phyloP scores from a whole-genome alignment of 2,329 filamentous ascomycete genomes.

The Microdochium bolleyi region DNA sequence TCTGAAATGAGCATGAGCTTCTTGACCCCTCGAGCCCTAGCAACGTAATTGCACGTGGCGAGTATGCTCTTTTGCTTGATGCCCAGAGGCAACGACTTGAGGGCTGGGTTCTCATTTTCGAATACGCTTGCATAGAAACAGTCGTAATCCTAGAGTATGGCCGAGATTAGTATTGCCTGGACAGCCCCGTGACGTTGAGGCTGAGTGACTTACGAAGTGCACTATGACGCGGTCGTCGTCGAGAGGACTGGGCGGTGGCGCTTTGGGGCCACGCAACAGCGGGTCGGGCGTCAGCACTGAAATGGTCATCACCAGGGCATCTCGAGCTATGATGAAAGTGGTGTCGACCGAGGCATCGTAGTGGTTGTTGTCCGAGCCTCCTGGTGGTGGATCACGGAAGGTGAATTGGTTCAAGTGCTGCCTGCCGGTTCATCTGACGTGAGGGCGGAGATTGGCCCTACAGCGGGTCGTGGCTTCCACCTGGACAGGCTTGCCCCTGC shows the following conservation, averaged over 20 bases:
- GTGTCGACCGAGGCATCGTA: neutral
- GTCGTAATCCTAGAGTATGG: constrained; percentile 57
- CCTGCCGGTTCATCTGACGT: neutral
- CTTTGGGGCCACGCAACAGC: neutral
- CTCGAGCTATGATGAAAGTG: neutral
- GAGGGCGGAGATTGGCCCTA: neutral
- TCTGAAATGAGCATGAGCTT: constrained; percentile 85
- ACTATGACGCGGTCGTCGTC: constrained; percentile 62
- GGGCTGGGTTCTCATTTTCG: constrained; percentile 67
- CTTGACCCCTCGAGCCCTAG: constrained; percentile 60
- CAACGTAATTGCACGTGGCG: constrained; percentile 91
- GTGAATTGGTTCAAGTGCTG: neutral
- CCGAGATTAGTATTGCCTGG: neutral
- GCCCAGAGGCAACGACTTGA: constrained; percentile 69
- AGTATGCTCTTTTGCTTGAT: constrained; percentile 91
- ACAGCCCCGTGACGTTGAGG: neutral
- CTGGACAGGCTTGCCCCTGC: too few relatives aligned
- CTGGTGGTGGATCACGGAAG: neutral
- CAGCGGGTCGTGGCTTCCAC: too few relatives aligned
- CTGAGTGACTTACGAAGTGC: constrained; percentile 60
- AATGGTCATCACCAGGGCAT: neutral
- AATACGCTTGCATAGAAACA: constrained; percentile 94
- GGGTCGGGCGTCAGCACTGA: constrained; percentile 9
- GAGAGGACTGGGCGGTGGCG: neutral
- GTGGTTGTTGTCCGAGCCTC: neutral